A percentile compares a stretch with the other conserved stretches of the same genome.
These are phyloP conservation scores for Oryza australiensis DNA, from an alignment of 176 grass and related monocot genomes.

Conservation along the genomic window DNA sequence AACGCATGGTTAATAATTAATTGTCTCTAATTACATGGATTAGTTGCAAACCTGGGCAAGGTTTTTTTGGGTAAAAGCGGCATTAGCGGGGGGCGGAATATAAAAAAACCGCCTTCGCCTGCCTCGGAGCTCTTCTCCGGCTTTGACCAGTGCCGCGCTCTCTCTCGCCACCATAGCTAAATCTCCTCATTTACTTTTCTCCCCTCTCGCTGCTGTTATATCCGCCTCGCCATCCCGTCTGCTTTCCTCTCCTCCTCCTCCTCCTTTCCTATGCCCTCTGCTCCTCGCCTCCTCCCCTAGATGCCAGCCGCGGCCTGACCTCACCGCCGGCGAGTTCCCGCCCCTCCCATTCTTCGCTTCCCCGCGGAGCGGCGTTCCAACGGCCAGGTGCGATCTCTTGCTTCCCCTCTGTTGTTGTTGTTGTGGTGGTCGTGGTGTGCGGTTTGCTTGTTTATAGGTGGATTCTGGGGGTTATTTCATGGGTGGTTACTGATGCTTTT, in stretches of 20 bases:
- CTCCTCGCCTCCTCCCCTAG: neutral
- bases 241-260: constrained; percentile 23
- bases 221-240: constrained; percentile 17
- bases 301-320: constrained; percentile 20
- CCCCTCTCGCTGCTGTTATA: constrained; percentile 31
- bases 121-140: constrained; percentile 41
- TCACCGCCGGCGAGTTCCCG: neutral
- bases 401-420: neutral
- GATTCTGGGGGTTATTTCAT: neutral
- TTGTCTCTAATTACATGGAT: neutral
- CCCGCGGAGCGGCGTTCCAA: neutral
- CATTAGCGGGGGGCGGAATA: constrained; percentile 10
- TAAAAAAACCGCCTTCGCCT: neutral
- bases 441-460: neutral
- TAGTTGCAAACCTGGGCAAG: too few relatives aligned
- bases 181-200: neutral
- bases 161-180: neutral
- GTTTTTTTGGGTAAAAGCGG: neutral
- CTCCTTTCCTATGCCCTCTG: neutral
- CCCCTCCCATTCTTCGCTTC: neutral
- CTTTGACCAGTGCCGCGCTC: constrained; percentile 76
- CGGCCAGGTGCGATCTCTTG: constrained; percentile 15
- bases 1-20: too few relatives aligned
- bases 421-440: neutral
- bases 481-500: neutral